These are phyloP conservation scores for Penicillium nucicola DNA, from an alignment of 495 filamentous ascomycete species.

Conservation along the genomic window DNA sequence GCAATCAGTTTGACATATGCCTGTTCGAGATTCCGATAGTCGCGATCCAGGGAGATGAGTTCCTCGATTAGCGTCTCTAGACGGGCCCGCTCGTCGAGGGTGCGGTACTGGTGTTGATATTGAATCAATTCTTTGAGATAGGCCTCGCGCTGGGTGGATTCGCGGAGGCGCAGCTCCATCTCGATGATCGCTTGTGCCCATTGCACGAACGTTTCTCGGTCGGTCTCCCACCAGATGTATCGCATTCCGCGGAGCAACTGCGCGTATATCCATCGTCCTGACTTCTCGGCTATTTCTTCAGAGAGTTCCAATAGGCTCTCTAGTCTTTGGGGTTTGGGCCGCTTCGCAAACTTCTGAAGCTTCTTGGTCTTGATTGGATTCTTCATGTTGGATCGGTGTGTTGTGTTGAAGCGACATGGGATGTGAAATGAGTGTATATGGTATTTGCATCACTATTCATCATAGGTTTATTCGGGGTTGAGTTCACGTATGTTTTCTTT, in stretches of 20 bases:
- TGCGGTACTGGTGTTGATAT: no score
- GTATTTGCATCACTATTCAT: constrained; percentile 9
- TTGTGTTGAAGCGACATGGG: no score
- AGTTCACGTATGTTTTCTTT: no score
- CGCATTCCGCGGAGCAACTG: constrained; percentile 1
- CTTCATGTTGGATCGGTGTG: background rate
- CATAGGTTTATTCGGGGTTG: no score
- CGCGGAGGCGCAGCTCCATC: background rate
- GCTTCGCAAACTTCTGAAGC: background rate
- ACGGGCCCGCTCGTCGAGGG: background rate
- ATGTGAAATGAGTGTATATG: background rate
- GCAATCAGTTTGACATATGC: background rate
- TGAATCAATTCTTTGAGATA: constrained; percentile 1
- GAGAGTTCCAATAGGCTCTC: background rate
- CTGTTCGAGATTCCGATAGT: background rate
- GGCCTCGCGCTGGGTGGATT: background rate
- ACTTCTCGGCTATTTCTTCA: background rate
- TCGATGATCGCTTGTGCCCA: constrained; percentile 6
- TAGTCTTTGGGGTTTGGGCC: background rate
- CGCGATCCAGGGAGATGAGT: background rate
- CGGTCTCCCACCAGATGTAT: constrained; percentile 1
- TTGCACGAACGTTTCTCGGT: background rate
- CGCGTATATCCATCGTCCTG: background rate
- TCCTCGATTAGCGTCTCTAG: background rate
- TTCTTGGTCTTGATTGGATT: background rate